Base-by-base conservation (phyloP, 148 eudicot genomes). In the Bassia scoparia region DNA sequence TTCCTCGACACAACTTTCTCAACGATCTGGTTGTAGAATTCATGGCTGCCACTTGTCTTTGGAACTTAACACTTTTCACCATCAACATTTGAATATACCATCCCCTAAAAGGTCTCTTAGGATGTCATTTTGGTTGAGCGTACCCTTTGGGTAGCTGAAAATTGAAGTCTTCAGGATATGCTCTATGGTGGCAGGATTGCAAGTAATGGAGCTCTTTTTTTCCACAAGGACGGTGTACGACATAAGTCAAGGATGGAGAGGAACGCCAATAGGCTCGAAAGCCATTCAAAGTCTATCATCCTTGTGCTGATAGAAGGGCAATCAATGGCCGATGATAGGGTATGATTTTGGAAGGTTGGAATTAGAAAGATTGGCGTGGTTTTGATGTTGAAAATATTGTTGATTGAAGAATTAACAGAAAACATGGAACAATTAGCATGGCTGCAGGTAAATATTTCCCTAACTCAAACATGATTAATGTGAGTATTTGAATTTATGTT, bases 51-150 rank as follows among this genome's bases (percentile, higher is more conserved):
- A 85, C 55, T n/a, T 77, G 80, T 3, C 89, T 80, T 53, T 86
- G 87, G 61, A 71, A 80, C 60, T 84, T 86, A 87, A n/a, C 89
- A 86, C 3, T 67, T 63, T 23, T 82, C 81, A 3, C 84, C 83
- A 29, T 87, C 84, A 6, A 41, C 77, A 53, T 78, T 77, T n/a
- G 60, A 87, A 82, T 3, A 84, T 84, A 21, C 87, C 87, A 24
- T 78, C 69, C 1, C 90, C 87, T 3, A 87, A 48, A 14, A 87
- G 69, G 27, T 87, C 90, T 5, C 24, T 6, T 1, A 76, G 53
- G 29, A 50, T 35, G 10, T 24, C n/a, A 5, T 38, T 61, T 30
- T 70, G 55, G 14, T 18, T 50, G 1, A 43, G 61, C 18, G n/a
- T n/a, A n/a, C 87, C 87, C 77, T 84, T 82, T 20, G 69, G 76